phyloP scores from a whole-genome alignment of 164 flowering plant species.

The Berberis vulgaris region DNA sequence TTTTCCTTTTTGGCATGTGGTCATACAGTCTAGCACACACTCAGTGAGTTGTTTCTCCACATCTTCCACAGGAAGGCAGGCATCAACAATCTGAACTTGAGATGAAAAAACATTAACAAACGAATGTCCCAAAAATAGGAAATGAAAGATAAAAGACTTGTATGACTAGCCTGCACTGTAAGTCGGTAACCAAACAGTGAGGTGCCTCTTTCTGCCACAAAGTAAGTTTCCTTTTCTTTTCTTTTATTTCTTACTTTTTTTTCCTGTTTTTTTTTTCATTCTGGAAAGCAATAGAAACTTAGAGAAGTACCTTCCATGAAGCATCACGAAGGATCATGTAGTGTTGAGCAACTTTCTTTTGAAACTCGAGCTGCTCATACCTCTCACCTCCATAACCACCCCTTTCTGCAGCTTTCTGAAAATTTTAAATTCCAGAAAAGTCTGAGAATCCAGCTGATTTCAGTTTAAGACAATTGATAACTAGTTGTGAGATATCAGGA shows the following conservation, averaged over 20 bases:
- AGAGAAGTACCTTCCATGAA: constrained; percentile 61
- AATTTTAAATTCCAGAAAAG: constrained; percentile 5
- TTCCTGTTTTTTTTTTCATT: background rate
- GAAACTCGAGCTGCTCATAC: constrained; percentile 85
- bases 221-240: background rate
- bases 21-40: constrained; percentile 36
- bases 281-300: no score
- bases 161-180: background rate
- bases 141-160: background rate
- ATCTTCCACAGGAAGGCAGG: constrained; percentile 52
- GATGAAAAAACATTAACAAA: background rate
- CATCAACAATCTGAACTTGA: constrained; percentile 57
- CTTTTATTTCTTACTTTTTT: background rate
- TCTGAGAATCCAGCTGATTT: no score
- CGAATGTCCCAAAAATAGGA: background rate
- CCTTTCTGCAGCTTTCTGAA: constrained; percentile 84
- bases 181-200: no score
- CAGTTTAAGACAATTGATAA: background rate
- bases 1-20: constrained; percentile 46
- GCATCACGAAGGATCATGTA: constrained; percentile 51
- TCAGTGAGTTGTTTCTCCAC: constrained; percentile 56
- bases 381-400: constrained; percentile 89
- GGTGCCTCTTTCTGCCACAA: no score
- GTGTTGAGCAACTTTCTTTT: constrained; percentile 49
- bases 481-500: background rate